Evolutionary conservation across 371 early-diverging fungal species (phyloP).

Genomic region (Nematocida sp.): DNA sequence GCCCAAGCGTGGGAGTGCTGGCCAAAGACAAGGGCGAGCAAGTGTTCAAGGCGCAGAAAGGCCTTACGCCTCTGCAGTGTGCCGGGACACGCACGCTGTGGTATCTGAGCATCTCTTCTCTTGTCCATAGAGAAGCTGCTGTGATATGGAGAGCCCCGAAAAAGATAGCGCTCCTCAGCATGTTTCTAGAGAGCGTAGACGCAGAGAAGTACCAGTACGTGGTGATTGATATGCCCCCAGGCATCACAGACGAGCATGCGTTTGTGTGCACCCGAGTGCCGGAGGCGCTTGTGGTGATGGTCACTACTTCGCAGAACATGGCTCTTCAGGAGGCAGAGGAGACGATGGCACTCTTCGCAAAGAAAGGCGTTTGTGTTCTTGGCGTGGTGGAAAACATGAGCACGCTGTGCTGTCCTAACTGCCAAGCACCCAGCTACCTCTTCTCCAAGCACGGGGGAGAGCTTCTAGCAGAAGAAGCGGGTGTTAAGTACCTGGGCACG

Average conservation of each 20-base stretch:
- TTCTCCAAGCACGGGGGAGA: conserved; percentile 61
- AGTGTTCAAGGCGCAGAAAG: conserved; percentile 63
- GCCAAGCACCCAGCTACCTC: conserved; percentile 61
- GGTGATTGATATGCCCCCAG: conserved; percentile 95
- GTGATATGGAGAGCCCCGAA: conserved; percentile 97
- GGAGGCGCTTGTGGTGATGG: conserved; percentile 69
- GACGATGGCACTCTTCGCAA: conserved; percentile 85
- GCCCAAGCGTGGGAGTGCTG: conserved; percentile 71
- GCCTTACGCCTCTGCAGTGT: conserved; percentile 58
- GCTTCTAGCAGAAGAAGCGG: conserved; percentile 51
- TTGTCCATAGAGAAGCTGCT: conserved; percentile 80
- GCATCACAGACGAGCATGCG: conserved; percentile 89
- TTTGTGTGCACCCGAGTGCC: conserved; percentile 72
- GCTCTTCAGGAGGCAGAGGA: conserved; percentile 85
- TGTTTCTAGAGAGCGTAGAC: conserved; percentile 86
- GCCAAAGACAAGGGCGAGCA: conserved; percentile 73
- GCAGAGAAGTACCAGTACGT: conserved; percentile 83
- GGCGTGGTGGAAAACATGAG: conserved; percentile 97
- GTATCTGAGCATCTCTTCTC: conserved; percentile 87
- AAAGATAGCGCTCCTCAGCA: conserved; percentile 77
- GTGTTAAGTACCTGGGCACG: conserved; percentile 47
- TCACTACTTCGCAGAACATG: conserved; percentile 94
- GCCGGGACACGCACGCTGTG: conserved; percentile 67
- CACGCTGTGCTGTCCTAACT: conserved; percentile 85
- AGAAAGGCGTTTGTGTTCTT: conserved; percentile 76